Percentiles rank a stretch among this genome's conserved stretches.
These are phyloP conservation scores for Ocimum tenuiflorum DNA, from an alignment of 257 asterid species.

Conservation along the genomic window DNA sequence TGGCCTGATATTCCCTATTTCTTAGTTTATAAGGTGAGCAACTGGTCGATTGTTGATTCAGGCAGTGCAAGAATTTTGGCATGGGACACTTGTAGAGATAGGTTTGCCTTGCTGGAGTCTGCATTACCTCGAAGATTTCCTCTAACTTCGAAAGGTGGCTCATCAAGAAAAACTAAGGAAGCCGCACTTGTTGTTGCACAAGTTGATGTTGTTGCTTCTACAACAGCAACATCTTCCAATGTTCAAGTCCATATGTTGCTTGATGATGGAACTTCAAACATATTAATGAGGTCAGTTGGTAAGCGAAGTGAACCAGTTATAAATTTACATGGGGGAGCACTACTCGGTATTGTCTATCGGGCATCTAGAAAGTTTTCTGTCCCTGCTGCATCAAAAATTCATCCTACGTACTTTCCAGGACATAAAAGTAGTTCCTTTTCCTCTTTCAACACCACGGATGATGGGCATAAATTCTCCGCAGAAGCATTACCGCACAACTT, in stretches of 20 bases:
- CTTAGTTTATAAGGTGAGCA: slow-evolving; percentile 76
- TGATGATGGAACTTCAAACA: slow-evolving; percentile 91
- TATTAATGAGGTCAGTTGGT: slow-evolving; percentile 86
- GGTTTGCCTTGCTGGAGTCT: slow-evolving; percentile 83
- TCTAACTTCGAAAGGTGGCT: slow-evolving; percentile 64
- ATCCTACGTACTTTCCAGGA: slow-evolving; percentile 70
- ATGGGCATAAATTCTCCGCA: slow-evolving; percentile 48
- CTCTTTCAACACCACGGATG: slow-evolving; percentile 61
- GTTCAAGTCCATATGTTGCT: slow-evolving; percentile 88
- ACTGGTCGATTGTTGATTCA: slow-evolving; percentile 94
- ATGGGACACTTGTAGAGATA: slow-evolving; percentile 91
- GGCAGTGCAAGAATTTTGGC: slow-evolving; percentile 91
- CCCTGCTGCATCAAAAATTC: slow-evolving; percentile 57
- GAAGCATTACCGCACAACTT: slow-evolving; percentile 73
- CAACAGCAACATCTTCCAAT: slow-evolving; percentile 74
- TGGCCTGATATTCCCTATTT: slow-evolving; percentile 99
- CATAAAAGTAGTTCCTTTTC: slow-evolving; percentile 51
- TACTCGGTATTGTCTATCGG: slow-evolving; percentile 88
- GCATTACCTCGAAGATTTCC: slow-evolving; percentile 80
- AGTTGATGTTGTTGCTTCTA: slow-evolving; percentile 81
- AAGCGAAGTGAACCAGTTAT: slow-evolving; percentile 77
- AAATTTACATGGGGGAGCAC: slow-evolving; percentile 85
- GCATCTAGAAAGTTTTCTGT: slow-evolving; percentile 61
- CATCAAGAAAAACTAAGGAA: slow-evolving; percentile 87
- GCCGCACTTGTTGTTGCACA: slow-evolving; percentile 88